A percentile compares a stretch with the other conserved stretches of the same genome.
Conservation (phyloP, 2,329 filamentous ascomycete species). For the Coniochaeta sp. region DNA sequence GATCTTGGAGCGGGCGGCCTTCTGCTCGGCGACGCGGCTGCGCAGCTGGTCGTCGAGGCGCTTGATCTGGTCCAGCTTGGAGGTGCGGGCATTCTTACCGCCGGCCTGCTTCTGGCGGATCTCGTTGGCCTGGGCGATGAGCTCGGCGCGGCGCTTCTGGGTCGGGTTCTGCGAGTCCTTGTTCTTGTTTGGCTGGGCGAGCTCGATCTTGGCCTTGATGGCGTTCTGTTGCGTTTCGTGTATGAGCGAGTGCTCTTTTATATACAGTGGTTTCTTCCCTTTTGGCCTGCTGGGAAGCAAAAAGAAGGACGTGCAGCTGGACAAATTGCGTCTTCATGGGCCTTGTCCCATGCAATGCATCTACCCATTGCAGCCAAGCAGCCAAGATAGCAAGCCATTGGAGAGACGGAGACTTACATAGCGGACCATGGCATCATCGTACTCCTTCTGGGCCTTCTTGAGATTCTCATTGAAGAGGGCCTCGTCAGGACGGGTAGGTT, state of each 20-base stretch:
- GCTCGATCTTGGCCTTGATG: constrained; percentile 81
- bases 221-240: constrained; percentile 56
- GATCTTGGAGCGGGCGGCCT: constrained; percentile 72
- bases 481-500: constrained; percentile 83
- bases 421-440: constrained; percentile 65
- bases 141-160: constrained; percentile 77
- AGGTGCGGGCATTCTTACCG: constrained; percentile 73
- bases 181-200: constrained; percentile 64
- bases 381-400: neutral
- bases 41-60: constrained; percentile 84
- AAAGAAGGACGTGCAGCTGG: neutral
- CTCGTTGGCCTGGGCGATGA: constrained; percentile 71
- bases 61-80: constrained; percentile 85
- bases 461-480: constrained; percentile 73
- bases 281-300: neutral
- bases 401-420: constrained; percentile 20
- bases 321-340: neutral
- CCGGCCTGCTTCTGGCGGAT: constrained; percentile 84
- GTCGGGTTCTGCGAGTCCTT: constrained; percentile 74
- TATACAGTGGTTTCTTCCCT: neutral
- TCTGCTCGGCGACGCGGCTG: constrained; percentile 78
- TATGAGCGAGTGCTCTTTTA: neutral
- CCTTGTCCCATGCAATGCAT: neutral
- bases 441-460: constrained; percentile 78
- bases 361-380: neutral